Evolutionary conservation across 768 basidiomycete genomes (phyloP).

Genomic region (Pleurotus citrinopileatus): DNA sequence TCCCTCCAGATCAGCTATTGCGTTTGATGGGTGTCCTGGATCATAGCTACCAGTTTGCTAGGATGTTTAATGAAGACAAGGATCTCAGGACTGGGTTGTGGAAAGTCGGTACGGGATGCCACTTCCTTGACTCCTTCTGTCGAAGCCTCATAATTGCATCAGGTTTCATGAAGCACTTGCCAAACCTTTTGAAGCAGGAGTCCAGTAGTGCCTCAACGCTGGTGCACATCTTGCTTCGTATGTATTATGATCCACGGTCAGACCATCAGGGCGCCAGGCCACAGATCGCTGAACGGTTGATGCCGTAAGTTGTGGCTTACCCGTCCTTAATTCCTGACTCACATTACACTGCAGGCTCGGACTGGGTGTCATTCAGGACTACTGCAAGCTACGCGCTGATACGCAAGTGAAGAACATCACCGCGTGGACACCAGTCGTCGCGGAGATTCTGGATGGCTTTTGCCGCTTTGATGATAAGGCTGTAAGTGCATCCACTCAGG

Average conservation of each 20-base stretch:
- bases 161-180: conserved; percentile 99
- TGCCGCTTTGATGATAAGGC: conserved; percentile 87
- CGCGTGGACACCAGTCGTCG: conserved; percentile 99
- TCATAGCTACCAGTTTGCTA: conserved; percentile 96
- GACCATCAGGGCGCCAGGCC: conserved; percentile 84
- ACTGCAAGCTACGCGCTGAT: conserved; percentile 83
- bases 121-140: neutral
- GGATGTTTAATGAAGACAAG: conserved; percentile 97
- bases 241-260: conserved; percentile 90
- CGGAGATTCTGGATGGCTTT: conserved; percentile 89
- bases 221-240: conserved; percentile 85
- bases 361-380: conserved; percentile 86
- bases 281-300: conserved; percentile 70
- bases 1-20: conserved; percentile 91
- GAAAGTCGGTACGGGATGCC: conserved; percentile 88
- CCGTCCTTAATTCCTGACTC: conserved; percentile 8
- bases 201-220: conserved; percentile 95
- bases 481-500: conserved; percentile 48
- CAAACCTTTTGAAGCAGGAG: conserved; percentile 96
- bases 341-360: conserved; percentile 57
- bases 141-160: neutral
- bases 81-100: conserved; percentile 94
- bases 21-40: conserved; percentile 94
- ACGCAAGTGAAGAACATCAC: conserved; percentile 93
- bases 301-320: conserved; percentile 51